A percentile compares a stretch with the other conserved stretches of the same genome.
Evolutionary conservation across 2,329 filamentous ascomycete genomes (phyloP).

Genomic region (Neocucurbitaria cava): DNA sequence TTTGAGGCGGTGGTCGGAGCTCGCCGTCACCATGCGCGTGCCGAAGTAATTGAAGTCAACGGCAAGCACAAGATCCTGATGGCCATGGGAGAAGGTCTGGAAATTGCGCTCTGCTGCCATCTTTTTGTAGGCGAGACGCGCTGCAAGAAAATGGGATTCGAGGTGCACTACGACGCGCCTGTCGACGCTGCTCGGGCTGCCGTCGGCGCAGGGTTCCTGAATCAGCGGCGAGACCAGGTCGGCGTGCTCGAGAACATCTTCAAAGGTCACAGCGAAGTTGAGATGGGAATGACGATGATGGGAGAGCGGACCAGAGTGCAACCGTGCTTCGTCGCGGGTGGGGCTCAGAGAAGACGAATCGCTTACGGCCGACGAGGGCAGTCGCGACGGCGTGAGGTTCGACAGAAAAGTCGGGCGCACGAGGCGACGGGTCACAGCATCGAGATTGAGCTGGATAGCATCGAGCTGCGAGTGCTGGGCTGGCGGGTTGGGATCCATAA

Average conservation of each 20-base stretch:
- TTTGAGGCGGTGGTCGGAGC: constrained; percentile 89
- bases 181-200: constrained; percentile 32
- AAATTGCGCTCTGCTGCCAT: constrained; percentile 51
- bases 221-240: constrained; percentile 44
- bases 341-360: constrained; percentile 47
- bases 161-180: constrained; percentile 34
- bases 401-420: constrained; percentile 44
- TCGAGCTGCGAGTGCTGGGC: constrained; percentile 30
- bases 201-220: constrained; percentile 45
- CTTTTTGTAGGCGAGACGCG: constrained; percentile 37
- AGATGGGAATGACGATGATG: constrained; percentile 43
- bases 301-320: constrained; percentile 28
- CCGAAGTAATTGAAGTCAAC: constrained; percentile 93
- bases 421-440: constrained; percentile 43
- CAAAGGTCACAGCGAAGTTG: constrained; percentile 34
- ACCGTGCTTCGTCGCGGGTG: constrained; percentile 43
- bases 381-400: constrained; percentile 43
- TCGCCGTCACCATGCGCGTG: constrained; percentile 88
- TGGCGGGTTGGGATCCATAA: constrained; percentile 36
- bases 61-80: constrained; percentile 81
- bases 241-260: constrained; percentile 41
- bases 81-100: constrained; percentile 72
- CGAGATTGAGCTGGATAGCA: constrained; percentile 41
- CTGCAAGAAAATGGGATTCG: constrained; percentile 35
- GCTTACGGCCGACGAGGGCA: constrained; percentile 49